phyloP scores from a whole-genome alignment of 2,329 filamentous ascomycete genomes.

The Graphilbum ipis-grandicollis region DNA sequence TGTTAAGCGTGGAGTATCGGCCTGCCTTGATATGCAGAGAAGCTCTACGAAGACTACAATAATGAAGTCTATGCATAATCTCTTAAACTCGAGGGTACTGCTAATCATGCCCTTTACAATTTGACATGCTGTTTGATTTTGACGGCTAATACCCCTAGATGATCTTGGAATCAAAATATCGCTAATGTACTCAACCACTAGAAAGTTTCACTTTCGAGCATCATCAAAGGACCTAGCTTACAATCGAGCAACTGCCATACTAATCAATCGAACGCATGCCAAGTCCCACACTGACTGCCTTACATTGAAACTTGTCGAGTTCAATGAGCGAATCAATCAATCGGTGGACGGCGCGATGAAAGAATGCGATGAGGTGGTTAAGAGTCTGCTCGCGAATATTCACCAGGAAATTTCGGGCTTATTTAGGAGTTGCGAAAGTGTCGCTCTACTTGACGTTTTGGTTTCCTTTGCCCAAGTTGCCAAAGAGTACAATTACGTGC shows the following conservation, averaged over 20 bases:
- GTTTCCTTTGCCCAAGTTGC: slow-evolving; percentile 58
- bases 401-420: slow-evolving; percentile 52
- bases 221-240: slow-evolving; percentile 43
- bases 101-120: not conserved
- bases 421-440: slow-evolving; percentile 71
- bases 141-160: slow-evolving; percentile 7
- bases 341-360: slow-evolving; percentile 70
- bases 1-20: slow-evolving; percentile 4
- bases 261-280: slow-evolving; percentile 62
- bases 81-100: slow-evolving; percentile 43
- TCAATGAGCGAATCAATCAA: slow-evolving; percentile 61
- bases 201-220: slow-evolving; percentile 66
- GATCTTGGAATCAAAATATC: slow-evolving; percentile 3
- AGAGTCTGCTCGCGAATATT: slow-evolving; percentile 55
- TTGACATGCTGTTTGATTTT: too few relatives aligned
- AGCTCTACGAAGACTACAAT: slow-evolving; percentile 81
- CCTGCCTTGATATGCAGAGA: slow-evolving; percentile 19
- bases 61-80: slow-evolving; percentile 42
- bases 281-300: slow-evolving; percentile 74
- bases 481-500: slow-evolving; percentile 35
- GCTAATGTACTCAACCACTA: slow-evolving; percentile 57
- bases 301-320: slow-evolving; percentile 67
- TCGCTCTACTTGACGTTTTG: slow-evolving; percentile 79
- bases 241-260: slow-evolving; percentile 18
- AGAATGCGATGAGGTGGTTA: slow-evolving; percentile 63